Base-by-base conservation (phyloP, 2,329 filamentous ascomycete species). In the Arthrobotrys pseudoclavata region DNA sequence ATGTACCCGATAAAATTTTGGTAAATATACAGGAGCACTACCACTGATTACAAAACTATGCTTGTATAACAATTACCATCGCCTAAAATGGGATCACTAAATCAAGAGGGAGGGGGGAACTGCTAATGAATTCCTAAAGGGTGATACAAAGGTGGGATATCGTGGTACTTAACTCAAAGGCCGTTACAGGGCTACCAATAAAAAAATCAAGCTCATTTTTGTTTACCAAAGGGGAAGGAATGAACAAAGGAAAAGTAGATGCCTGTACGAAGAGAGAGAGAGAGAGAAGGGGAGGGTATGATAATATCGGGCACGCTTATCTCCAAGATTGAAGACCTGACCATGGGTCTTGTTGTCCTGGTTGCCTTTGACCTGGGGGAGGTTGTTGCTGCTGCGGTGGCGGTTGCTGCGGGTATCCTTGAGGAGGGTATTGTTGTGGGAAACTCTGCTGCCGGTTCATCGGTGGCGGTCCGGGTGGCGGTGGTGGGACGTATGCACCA, bases 381-480 rank as follows among this genome's bases (percentile, higher is more conserved):
- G 53, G 55, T 26, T 37, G 52, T 18, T 55, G 67, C 15, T 64
- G 75, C 12, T 55, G 75, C 20, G 74, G 80, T 77, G 79, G 80
- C 31, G 80, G 81, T 12, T 80, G 79, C 47, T 76, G 79, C 15
- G 79, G 79, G 60, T 81, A 81, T n/a, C 72, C 74, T 53, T 68
- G 64, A 34, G 57, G 60, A 29, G 62, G 48, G 15, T 81, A 81
- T 79, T 89, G 88, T 79, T 89, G 72, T 18, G 66, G 87, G 29
- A 89, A 87, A 9, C 88, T 90, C 82, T 90, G 89, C 82, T 90
- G 88, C 34, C 88, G 88, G 3, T 88, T 88, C 80, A 90, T 81
- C 0, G 89, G 89, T 6, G 89, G 89, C 3, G 89, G 89, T 0
- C 88, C 89, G 0, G 89, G 89, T 1, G 89, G 89, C 5, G 89